Base-by-base conservation (phyloP, 495 filamentous ascomycete species). In the Podospora appendiculata region DNA sequence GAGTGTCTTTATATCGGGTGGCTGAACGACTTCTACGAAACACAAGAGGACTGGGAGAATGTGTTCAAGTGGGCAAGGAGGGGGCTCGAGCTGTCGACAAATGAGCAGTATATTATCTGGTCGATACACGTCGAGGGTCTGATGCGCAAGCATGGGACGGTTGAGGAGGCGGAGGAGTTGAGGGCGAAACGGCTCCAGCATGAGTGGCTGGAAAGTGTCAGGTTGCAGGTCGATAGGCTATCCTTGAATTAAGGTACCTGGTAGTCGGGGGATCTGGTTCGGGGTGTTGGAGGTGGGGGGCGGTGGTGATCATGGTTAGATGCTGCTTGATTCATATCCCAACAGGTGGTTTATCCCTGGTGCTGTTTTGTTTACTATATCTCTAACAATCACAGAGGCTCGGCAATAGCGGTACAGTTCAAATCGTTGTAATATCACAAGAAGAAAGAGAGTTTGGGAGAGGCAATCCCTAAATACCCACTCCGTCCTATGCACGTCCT, bases 41-140 rank as follows among this genome's bases (percentile, higher is more conserved):
- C 53, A 8, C 25, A 51, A 3, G 42, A 47, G 19, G 50, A 63
- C 18, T 63, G 62, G 64, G 56, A 55, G 1, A 38, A 54, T 12
- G 52, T 55, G 1, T 55, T 65, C 18, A 45, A 50, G 18, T 65
- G 57, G 56, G 56, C 47, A 4, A 53, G 52, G 3, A 13, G 45
- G 12, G 64, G 62, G 3, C 46, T 67, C 7, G 44, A 43, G 1
- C 16, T 67, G 40, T 50, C 55, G 11, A 48, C 45, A 1, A 54
- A 62, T 9, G 62, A 63, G 58, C 59, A 67, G 50, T 67, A 59
- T 38, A 51, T 59, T 3, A 43, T 63, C 0, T 67, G 64, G 59
- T 59, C 57, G 7, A 57, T 67, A 16, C 59, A 63, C 12, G 38
- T 67, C 3, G 64, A 67, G 58, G 50, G 47, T 10, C 4, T 65